Conservation (phyloP, 345 rosid species). For the Litchi chinensis region DNA sequence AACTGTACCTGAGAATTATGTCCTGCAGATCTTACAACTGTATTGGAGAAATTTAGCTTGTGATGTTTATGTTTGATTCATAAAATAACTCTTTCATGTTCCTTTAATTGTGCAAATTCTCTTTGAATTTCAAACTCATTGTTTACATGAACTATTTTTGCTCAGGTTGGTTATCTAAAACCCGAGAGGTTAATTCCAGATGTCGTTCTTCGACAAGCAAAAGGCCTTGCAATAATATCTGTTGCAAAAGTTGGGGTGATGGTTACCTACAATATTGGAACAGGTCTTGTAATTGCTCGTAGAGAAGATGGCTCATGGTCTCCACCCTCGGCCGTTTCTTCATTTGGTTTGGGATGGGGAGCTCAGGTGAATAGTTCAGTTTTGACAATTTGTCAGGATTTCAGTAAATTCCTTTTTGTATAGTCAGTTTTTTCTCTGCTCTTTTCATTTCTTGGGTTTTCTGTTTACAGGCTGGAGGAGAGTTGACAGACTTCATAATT, state of each 20-base stretch:
- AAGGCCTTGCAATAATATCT: slow-evolving; percentile 91
- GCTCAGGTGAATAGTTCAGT: slow-evolving; percentile 66
- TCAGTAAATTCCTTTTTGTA: neutral
- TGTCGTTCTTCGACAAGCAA: slow-evolving; percentile 70
- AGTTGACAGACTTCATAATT: slow-evolving; percentile 90
- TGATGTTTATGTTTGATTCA: neutral
- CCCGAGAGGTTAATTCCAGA: slow-evolving; percentile 91
- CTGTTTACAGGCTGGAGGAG: slow-evolving; percentile 86
- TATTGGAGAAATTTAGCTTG: neutral
- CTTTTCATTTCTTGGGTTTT: slow-evolving; percentile 7
- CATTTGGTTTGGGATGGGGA: slow-evolving; percentile 98
- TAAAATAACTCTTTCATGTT: neutral
- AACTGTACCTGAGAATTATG: neutral
- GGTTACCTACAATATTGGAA: slow-evolving; percentile 92
- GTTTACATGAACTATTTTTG: slow-evolving; percentile 18
- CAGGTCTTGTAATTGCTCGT: slow-evolving; percentile 85
- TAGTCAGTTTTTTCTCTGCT: neutral
- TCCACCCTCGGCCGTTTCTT: slow-evolving; percentile 92
- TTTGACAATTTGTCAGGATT: slow-evolving; percentile 1
- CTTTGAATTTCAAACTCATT: slow-evolving; percentile 17
- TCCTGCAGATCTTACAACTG: neutral
- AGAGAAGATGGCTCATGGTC: slow-evolving; percentile 97
- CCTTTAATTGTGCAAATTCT: neutral
- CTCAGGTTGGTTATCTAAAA: slow-evolving; percentile 72
- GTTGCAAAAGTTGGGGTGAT: slow-evolving; percentile 81